Base-by-base conservation (phyloP, 2,329 filamentous ascomycete species). In the Calonectria montana region DNA sequence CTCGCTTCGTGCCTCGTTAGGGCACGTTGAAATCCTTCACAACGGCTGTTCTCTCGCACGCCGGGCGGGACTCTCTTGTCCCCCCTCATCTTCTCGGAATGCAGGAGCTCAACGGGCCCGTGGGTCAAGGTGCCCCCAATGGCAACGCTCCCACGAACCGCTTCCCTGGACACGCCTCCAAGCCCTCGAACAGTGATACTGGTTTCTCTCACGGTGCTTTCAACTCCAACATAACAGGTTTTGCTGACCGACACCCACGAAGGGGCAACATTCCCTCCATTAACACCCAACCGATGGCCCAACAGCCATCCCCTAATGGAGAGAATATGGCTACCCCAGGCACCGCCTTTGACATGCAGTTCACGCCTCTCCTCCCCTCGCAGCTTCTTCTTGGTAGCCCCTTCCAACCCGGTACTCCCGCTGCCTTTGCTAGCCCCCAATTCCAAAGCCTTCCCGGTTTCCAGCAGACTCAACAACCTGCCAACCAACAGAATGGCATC, bases 321-420 rank as follows among this genome's bases (percentile, higher is more conserved):
- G 90, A 89, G 79, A 95, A 97, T 75, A 91, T 98, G 91, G 89
- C 93, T 76, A 96, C 94, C 27, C 96, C 97, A 18, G 95, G 94
- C 50, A 96, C 95, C 65, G 95, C 91, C 50, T 97, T 95, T 81
- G 97, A 98, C 81, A 98, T 98, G 96, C 97, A 98, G 86, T 98
- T 98, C 85, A 98, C 97, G 13, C 96, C 97, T 75, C 90, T 99
- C 76, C 91, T 99, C 43, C 97, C 97, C 41, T 98, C 96, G 39
- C 95, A 98, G 85, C 88, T 99, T 78, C 91, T 99, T 29, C 93
- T 98, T 63, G 97, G 97, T 59, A 98, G 95, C 84, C 97, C 97
- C 21, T 98, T 98, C 86, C 97, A 98, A 85, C 95, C 97, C 16
- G 97, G 96, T 48, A 98, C 94, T 6, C 96, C 96, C 4, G 94